Conservation (phyloP, 1,284 basidiomycete species). For the Chondrostereum purpureum region DNA sequence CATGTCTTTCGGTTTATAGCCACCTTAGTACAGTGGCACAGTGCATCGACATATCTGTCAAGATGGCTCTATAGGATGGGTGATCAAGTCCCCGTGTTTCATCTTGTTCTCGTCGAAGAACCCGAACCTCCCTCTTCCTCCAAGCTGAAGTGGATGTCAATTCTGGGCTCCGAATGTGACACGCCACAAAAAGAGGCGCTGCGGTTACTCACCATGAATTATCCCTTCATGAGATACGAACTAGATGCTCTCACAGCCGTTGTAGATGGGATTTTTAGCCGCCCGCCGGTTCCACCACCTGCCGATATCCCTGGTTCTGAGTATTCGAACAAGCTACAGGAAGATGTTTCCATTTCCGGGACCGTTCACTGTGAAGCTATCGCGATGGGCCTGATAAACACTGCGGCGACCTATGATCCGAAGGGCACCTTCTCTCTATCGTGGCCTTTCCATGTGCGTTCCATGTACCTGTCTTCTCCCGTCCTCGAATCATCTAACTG, state of each 20-base stretch:
- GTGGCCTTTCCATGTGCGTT: background rate
- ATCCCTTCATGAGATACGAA: background rate
- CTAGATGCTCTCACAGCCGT: background rate
- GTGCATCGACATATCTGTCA: background rate
- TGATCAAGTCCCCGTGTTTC: background rate
- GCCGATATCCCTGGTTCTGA: background rate
- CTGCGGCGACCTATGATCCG: background rate
- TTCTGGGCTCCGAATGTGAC: background rate
- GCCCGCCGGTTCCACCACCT: background rate
- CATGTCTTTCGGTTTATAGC: background rate
- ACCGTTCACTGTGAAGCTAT: background rate
- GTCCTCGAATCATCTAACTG: background rate
- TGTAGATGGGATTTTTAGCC: background rate
- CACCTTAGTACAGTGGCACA: background rate
- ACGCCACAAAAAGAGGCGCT: background rate
- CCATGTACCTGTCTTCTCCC: background rate
- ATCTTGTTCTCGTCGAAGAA: background rate
- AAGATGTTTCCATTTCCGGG: background rate
- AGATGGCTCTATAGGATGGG: background rate
- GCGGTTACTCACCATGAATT: background rate
- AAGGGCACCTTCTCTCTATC: background rate
- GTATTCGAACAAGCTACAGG: no score
- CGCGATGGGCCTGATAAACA: background rate
- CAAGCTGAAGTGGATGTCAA: background rate
- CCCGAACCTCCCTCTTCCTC: background rate